Evolutionary conservation across 768 basidiomycete genomes (phyloP), one percentile per base, ranked within the genome.

Genomic region (Hygrocybe punicea): DNA sequence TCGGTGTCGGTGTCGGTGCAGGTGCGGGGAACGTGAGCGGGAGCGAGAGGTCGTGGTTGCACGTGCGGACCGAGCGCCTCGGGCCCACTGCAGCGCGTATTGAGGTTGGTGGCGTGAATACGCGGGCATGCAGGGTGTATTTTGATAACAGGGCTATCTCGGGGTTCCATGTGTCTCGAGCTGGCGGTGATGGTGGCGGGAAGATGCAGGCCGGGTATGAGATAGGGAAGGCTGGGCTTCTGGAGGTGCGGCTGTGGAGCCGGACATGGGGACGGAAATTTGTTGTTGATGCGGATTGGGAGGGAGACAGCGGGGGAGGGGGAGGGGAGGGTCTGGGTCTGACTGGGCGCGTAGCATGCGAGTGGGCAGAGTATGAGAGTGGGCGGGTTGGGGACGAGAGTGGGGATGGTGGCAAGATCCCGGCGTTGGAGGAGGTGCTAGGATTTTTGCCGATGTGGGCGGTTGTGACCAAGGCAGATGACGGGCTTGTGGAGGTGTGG

Each of bases 61-160:
- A 72, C 19, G 72, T 77, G 17, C 71, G 69, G 7, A 63, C 77
- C 6, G 66, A 64, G 40, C 75, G 82, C 11, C 72, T 74, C 2
- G 76, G 76, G n/a, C 51, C 67, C 0, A 71, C 76, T 21, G 72
- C 76, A 1, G 84, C 82, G n/a, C 69, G 69, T 23, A 73, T 89
- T 56, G 65, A 63, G 2, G 66, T 91, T 10, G 68, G 71, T 46
- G 87, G 85, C 10, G 69, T 66, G 42, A 85, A 88, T 65, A 86
- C 87, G 10, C 81, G 87, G 21, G 76, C 76, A 16, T 91, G 90
- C 65, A 68, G 80, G 50, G 60, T 91, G 21, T 76, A 82, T 52
- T 84, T 91, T 59, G 81, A 80, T 56, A 72, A 71, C 40, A 63
- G 61, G 57, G 73, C 77, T 6, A 72, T 86, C 44, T 71, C 66